Evolutionary conservation across 768 basidiomycete genomes (phyloP).

Genomic region (Sarcodon sp.): DNA sequence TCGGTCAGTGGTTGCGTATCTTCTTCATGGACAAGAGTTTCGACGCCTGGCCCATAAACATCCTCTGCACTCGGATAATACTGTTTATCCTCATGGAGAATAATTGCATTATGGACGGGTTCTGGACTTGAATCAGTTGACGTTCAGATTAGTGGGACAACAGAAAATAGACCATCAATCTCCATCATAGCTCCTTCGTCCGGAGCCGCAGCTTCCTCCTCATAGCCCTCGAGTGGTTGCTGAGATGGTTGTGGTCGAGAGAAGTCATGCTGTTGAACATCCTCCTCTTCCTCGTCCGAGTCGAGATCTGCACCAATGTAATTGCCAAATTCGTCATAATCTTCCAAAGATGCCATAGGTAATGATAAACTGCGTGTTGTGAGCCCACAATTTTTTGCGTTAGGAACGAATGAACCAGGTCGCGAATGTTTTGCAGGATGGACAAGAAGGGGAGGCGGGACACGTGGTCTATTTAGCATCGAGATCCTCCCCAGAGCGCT

Average conservation of each 20-base stretch:
- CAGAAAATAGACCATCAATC: constrained; percentile 50
- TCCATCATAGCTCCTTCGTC: constrained; percentile 63
- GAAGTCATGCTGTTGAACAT: constrained; percentile 35
- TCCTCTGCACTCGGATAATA: constrained; percentile 92
- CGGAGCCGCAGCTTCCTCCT: constrained; percentile 42
- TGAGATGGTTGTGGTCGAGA: constrained; percentile 18
- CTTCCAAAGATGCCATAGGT: constrained; percentile 49
- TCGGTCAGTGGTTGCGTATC: constrained; percentile 92
- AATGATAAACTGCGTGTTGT: background rate
- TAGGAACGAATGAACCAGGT: too few species aligned
- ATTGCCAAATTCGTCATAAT: constrained; percentile 94
- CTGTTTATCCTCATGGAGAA: constrained; percentile 95
- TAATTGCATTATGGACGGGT: constrained; percentile 67
- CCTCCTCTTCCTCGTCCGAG: constrained; percentile 66
- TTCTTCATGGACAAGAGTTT: constrained; percentile 96
- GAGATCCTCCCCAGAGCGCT: too few species aligned
- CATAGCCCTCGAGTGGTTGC: constrained; percentile 70
- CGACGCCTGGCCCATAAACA: constrained; percentile 88
- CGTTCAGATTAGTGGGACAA: background rate
- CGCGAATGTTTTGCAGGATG: background rate
- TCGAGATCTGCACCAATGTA: constrained; percentile 94
- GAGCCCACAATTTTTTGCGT: too few species aligned
- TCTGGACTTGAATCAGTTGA: constrained; percentile 25
- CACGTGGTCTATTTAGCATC: background rate
- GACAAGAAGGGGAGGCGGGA: background rate